phyloP scores from a whole-genome alignment of 805 yeast genomes.

The Yarrowia bubula region DNA sequence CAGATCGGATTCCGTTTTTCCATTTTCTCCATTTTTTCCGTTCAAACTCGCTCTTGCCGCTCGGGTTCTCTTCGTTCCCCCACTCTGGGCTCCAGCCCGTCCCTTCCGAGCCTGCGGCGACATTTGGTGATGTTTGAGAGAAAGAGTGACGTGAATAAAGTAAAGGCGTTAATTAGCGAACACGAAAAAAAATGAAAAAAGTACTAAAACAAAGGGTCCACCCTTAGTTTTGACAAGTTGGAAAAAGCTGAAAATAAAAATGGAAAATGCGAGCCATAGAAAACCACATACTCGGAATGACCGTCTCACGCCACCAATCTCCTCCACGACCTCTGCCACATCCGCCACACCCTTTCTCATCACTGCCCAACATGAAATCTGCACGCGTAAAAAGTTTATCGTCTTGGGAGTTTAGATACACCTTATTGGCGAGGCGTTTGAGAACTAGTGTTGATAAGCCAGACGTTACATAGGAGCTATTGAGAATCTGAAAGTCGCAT shows the following conservation, averaged over 20 bases:
- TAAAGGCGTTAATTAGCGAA: too few relatives aligned
- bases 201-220: too few relatives aligned
- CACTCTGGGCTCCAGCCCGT: not conserved
- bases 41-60: not conserved
- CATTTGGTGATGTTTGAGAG: not conserved
- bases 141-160: not conserved
- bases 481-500: not conserved
- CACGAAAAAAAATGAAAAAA: too few relatives aligned
- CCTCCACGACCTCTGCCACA: not conserved
- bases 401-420: constrained; percentile 4
- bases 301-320: not conserved
- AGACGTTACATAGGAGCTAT: not conserved
- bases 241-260: too few relatives aligned
- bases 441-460: not conserved
- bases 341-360: constrained; percentile 1
- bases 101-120: constrained; percentile 18
- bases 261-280: too few relatives aligned
- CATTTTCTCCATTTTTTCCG: not conserved
- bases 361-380: constrained; percentile 3
- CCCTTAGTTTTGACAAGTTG: too few relatives aligned
- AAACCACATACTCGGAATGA: not conserved
- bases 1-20: not conserved
- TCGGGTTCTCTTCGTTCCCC: not conserved
- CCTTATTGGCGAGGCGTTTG: not conserved
- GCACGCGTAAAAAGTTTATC: not conserved